Conservation (phyloP, 768 basidiomycete species). For the Pleurotus sapidus region DNA sequence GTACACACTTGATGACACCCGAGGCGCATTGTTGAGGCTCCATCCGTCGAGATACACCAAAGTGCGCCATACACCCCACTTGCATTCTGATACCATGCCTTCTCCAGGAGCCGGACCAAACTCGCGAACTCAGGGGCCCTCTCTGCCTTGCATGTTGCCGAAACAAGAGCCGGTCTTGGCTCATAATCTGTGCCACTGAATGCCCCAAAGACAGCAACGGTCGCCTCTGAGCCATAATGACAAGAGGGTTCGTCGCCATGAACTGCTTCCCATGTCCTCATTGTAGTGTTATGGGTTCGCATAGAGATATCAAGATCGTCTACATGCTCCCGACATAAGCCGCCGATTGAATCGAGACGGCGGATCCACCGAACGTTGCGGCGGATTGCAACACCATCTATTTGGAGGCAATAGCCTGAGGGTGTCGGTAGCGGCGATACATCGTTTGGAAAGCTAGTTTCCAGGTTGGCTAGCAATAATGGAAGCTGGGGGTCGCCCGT, state of each 20-base stretch:
- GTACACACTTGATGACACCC: slow-evolving; percentile 9
- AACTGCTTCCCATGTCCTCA: background rate
- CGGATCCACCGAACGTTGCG: background rate
- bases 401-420: background rate
- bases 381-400: background rate
- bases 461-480: background rate
- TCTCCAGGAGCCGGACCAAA: background rate
- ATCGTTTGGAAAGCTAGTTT: background rate
- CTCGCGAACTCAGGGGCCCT: background rate
- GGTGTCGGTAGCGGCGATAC: background rate
- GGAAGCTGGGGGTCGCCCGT: background rate
- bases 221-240: slow-evolving; percentile 7
- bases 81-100: background rate
- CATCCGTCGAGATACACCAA: slow-evolving; percentile 12
- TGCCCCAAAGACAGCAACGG: background rate
- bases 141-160: slow-evolving; percentile 14
- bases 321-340: background rate
- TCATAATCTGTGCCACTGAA: slow-evolving; percentile 6
- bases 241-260: background rate
- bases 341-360: background rate
- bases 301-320: background rate
- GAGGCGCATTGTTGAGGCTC: slow-evolving; percentile 8
- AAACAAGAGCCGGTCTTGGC: slow-evolving; percentile 9
- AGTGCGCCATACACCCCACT: slow-evolving; percentile 2
- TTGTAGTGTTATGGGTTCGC: background rate